These are phyloP conservation scores for Cucurbitaria berberidis DNA, from an alignment of 2,329 filamentous ascomycete genomes.

Conservation along the genomic window DNA sequence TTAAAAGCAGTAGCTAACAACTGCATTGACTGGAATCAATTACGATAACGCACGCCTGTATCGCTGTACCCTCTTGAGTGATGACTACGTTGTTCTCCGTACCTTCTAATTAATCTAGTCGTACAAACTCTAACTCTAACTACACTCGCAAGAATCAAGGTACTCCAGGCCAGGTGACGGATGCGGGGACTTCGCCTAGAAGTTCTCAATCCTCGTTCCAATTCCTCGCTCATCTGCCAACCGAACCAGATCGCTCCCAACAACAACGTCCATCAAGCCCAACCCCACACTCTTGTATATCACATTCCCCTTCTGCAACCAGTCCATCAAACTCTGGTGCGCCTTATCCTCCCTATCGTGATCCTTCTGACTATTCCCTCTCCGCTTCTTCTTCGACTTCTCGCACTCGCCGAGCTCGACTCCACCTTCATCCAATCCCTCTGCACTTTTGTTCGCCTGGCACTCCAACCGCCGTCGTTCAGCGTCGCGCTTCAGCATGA, in stretches of 20 bases:
- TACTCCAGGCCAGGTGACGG: background rate
- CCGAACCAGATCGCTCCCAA: conserved; percentile 63
- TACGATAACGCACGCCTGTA: conserved; percentile 41
- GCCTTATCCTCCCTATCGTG: conserved; percentile 39
- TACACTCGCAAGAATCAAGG: conserved; percentile 15
- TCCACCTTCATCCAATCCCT: conserved; percentile 69
- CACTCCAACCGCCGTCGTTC: conserved; percentile 44
- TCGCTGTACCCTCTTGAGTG: conserved; percentile 24
- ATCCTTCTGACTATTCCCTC: conserved; percentile 29
- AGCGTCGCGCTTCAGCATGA: conserved; percentile 66
- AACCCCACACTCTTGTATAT: conserved; percentile 74
- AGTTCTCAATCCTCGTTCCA: conserved; percentile 61
- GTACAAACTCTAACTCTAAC: background rate
- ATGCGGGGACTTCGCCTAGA: conserved; percentile 34
- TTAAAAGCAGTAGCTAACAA: conserved; percentile 44
- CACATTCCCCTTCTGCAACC: conserved; percentile 68
- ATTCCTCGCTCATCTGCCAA: conserved; percentile 63
- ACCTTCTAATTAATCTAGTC: background rate
- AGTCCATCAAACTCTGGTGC: conserved; percentile 58
- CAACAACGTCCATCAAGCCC: conserved; percentile 71
- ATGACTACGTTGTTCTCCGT: conserved; percentile 1
- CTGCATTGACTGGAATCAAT: conserved; percentile 47
- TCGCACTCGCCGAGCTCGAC: conserved; percentile 72
- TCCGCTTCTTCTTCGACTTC: conserved; percentile 72
- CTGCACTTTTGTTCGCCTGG: conserved; percentile 40